Evolutionary conservation across 2,329 filamentous ascomycete species (phyloP).

Genomic region (Pseudogymnoascus sp.): DNA sequence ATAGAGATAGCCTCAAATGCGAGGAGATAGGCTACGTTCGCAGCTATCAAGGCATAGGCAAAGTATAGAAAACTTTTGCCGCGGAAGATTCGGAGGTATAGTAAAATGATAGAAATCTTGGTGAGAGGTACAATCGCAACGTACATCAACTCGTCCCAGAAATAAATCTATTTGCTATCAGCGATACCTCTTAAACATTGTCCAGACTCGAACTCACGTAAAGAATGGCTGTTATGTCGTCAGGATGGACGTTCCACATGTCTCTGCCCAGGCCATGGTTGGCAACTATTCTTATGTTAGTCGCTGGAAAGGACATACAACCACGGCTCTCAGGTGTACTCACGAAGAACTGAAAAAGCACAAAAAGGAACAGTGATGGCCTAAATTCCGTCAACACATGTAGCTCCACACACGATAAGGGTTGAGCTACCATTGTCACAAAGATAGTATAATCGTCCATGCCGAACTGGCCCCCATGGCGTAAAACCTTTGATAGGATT

Average conservation of each 20-base stretch:
- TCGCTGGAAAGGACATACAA: background rate
- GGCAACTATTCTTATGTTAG: slow-evolving; percentile 26
- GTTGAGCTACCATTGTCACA: slow-evolving; percentile 24
- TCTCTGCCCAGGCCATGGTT: slow-evolving; percentile 35
- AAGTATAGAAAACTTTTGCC: slow-evolving; percentile 13
- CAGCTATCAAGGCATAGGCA: slow-evolving; percentile 9
- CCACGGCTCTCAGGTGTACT: background rate
- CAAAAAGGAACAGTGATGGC: background rate
- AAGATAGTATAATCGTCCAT: slow-evolving; percentile 34
- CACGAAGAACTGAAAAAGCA: slow-evolving; percentile 4
- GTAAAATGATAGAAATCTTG: slow-evolving; percentile 44
- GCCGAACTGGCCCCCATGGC: slow-evolving; percentile 31
- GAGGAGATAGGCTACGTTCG: slow-evolving; percentile 25
- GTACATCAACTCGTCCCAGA: slow-evolving; percentile 39
- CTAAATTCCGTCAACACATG: background rate
- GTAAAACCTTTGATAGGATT: slow-evolving; percentile 31
- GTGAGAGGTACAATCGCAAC: slow-evolving; percentile 38
- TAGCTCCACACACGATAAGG: background rate
- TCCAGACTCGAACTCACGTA: slow-evolving; percentile 21
- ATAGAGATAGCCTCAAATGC: slow-evolving; percentile 31
- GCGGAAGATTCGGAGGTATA: slow-evolving; percentile 48
- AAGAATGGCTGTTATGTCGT: slow-evolving; percentile 36
- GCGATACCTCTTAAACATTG: background rate
- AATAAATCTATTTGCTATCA: slow-evolving; percentile 25
- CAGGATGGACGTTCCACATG: slow-evolving; percentile 36